phyloP scores from a whole-genome alignment of 2,329 filamentous ascomycete species.

The Colletotrichum tropicicola region DNA sequence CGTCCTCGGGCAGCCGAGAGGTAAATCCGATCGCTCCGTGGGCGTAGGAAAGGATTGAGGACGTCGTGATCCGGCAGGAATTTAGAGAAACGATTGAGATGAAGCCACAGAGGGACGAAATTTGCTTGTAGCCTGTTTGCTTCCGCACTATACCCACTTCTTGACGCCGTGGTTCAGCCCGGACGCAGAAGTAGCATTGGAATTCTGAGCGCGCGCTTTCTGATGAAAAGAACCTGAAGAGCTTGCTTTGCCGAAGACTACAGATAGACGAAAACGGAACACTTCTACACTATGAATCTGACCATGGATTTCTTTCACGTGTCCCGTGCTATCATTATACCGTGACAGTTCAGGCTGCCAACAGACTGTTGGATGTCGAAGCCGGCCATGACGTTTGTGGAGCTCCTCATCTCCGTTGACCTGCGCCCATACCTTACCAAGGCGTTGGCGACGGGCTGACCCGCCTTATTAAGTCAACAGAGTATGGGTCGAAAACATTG shows the following conservation, averaged over 20 bases:
- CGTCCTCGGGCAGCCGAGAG: conserved; percentile 43
- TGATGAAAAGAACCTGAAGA: not conserved
- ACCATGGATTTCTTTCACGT: not conserved
- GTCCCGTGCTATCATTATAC: not conserved
- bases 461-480: not conserved
- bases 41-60: conserved; percentile 30
- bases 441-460: not conserved
- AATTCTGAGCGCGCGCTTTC: not conserved
- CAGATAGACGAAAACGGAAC: not conserved
- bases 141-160: conserved; percentile 23
- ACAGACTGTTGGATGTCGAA: too few relatives aligned
- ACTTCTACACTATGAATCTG: not conserved
- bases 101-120: not conserved
- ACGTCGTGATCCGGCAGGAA: too few relatives aligned
- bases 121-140: conserved; percentile 7
- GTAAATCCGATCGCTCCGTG: conserved; percentile 44
- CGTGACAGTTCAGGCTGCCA: not conserved
- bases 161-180: not conserved
- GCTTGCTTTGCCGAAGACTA: not conserved
- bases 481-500: not conserved
- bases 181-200: not conserved
- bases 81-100: not conserved
- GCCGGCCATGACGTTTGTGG: conserved; percentile 3
- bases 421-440: too few relatives aligned
- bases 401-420: not conserved